Base-by-base conservation (phyloP, 1,284 basidiomycete species). In the Ganoderma resinaceum region DNA sequence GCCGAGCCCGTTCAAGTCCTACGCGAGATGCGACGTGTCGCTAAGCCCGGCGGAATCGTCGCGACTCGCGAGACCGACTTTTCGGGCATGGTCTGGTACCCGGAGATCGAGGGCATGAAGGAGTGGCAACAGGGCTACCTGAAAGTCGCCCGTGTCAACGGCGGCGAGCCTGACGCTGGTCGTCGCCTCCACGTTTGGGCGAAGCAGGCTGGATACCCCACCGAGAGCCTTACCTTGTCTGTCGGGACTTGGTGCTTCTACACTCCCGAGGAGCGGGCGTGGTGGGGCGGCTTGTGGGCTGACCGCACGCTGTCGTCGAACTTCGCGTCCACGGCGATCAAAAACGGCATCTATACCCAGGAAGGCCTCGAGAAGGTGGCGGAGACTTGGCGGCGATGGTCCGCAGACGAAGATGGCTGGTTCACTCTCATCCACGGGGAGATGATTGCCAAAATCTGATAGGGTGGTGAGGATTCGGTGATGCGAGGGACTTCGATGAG, bases 1-100 rank as follows among this genome's bases (percentile, higher is more conserved):
- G 59, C 72, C 7, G 80, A 85, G 66, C 83, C 83, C 2, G 74
- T 82, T 23, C 67, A 73, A 35, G 78, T 80, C 9, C 74, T 85
- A 42, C 76, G 76, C 60, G 84, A 85, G 76, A 84, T 85, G 83
- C 76, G 75, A 12, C 78, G 84, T 35, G 83, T 85, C 55, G 76
- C 79, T 0, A 83, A 82, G 70, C 75, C 78, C 2, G 83, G 83
- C 37, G 84, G 84, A 18, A 66, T 84, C 61, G 79, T 86, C 62
- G 82, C 82, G n/a, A 76, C 73, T 12, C 78, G 83, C 63, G 83
- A 84, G 70, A 71, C 67, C n/a, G 80, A 82, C 69, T 69, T 79
- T 20, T 73, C 68, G 16, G 70, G 69, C 8, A 70, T 77, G 72
- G 70, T 66, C 16, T 83, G 77, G 79, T 80, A 75, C 66, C 81